phyloP scores from a whole-genome alignment of 2,329 filamentous ascomycete genomes.

The Alternaria brassicicola region DNA sequence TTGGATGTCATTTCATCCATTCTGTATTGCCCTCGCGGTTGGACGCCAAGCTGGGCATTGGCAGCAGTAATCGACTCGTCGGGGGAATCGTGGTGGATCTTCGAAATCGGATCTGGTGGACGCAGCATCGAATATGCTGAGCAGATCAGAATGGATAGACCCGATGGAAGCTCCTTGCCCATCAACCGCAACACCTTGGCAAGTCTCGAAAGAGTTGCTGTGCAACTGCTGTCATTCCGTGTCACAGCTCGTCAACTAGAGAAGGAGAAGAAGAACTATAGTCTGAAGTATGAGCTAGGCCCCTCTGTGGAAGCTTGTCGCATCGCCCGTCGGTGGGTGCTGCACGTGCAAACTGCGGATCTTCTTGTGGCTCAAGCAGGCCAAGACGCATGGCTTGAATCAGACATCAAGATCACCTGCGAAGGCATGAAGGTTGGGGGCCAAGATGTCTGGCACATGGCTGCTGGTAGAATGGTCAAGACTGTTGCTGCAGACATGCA shows the following conservation, averaged over 20 bases:
- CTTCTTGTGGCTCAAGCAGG: slow-evolving; percentile 28
- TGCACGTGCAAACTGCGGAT: slow-evolving; percentile 38
- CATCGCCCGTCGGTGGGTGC: slow-evolving; percentile 34
- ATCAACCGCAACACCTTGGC: slow-evolving; percentile 37
- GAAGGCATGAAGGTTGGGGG: slow-evolving; percentile 38
- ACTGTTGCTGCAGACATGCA: slow-evolving; percentile 44
- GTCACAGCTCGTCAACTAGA: slow-evolving; percentile 35
- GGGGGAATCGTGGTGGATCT: slow-evolving; percentile 49
- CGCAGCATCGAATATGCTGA: slow-evolving; percentile 37
- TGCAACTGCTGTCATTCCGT: slow-evolving; percentile 42
- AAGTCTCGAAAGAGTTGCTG: slow-evolving; percentile 49
- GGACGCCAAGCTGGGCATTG: slow-evolving; percentile 74
- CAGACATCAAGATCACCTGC: slow-evolving; percentile 38
- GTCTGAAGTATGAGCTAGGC: slow-evolving; percentile 26
- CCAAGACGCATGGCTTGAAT: slow-evolving; percentile 38
- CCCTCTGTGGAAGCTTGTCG: slow-evolving; percentile 4
- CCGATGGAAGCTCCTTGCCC: slow-evolving; percentile 22
- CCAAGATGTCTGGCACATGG: slow-evolving; percentile 49
- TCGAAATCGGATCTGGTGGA: slow-evolving; percentile 35
- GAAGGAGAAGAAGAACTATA: slow-evolving; percentile 29
- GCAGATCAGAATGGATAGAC: slow-evolving; percentile 34
- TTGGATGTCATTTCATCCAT: slow-evolving; percentile 65
- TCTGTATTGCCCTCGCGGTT: slow-evolving; percentile 74
- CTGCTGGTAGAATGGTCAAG: slow-evolving; percentile 48
- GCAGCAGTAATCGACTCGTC: slow-evolving; percentile 57